Percentiles rank a stretch among this genome's conserved stretches.
Conservation (phyloP, 2,329 filamentous ascomycete genomes). For the Pseudocercospora eumusae region DNA sequence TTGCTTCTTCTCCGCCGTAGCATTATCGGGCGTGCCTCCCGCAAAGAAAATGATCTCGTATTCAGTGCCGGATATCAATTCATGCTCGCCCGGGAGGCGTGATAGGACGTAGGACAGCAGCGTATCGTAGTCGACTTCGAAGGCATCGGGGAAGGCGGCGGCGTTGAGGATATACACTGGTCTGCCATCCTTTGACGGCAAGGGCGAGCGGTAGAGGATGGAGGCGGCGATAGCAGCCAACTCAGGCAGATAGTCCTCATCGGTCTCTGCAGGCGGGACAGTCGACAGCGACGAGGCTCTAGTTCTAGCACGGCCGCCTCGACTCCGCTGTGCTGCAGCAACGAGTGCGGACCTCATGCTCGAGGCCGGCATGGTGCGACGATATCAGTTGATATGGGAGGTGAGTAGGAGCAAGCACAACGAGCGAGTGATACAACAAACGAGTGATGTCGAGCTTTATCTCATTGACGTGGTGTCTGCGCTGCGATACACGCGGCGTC, state of each 20-base stretch:
- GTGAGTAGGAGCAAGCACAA: not conserved
- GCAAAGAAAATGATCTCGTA: slow-evolving; percentile 62
- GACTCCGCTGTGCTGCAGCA: slow-evolving; percentile 33
- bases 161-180: slow-evolving; percentile 59
- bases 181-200: slow-evolving; percentile 52
- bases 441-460: no score
- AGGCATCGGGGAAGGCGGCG: slow-evolving; percentile 58
- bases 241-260: slow-evolving; percentile 50
- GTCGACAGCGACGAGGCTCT: slow-evolving; percentile 49
- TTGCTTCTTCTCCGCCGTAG: slow-evolving; percentile 49
- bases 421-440: not conserved
- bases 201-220: slow-evolving; percentile 57
- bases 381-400: no score
- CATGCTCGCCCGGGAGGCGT: slow-evolving; percentile 57
- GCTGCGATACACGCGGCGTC: slow-evolving; percentile 1
- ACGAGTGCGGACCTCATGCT: slow-evolving; percentile 38
- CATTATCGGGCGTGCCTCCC: slow-evolving; percentile 52
- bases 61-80: slow-evolving; percentile 54
- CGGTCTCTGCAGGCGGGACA: slow-evolving; percentile 49
- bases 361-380: slow-evolving; percentile 16
- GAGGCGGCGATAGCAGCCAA: slow-evolving; percentile 54
- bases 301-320: slow-evolving; percentile 31
- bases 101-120: slow-evolving; percentile 58
- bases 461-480: not conserved
- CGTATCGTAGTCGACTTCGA: slow-evolving; percentile 56